Evolutionary conservation across 2,329 filamentous ascomycete genomes (phyloP), one percentile per base, ranked within the genome.

Genomic region (Colletotrichum agaves): DNA sequence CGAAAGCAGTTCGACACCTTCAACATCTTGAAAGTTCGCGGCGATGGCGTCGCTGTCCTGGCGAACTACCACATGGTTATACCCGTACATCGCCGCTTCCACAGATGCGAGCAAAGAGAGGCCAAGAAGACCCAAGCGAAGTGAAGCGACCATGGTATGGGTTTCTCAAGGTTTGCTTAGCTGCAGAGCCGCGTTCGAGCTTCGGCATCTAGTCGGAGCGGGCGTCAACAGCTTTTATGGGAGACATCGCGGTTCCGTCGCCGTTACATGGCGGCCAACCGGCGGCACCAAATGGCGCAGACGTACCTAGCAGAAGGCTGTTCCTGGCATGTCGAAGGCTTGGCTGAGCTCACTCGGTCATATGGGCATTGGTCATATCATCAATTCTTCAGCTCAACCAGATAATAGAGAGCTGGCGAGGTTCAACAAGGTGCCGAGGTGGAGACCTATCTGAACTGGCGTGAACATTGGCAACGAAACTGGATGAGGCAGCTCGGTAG

Each of bases 1-100:
- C 0, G 74, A 76, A 17, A 70, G 56, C 2, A 77, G 58, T 2
- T 76, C 50, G 0, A 76, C 46, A 15, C 61, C 61, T n/a, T 70
- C 59, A 4, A 70, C 41, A 13, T 63, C 66, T 12, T 57, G 41
- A 21, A 70, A 70, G 39, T 58, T 67, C 13, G 67, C 59, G 0
- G 69, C 69, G 21, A 69, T 60, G 4, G 35, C 57, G 5, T 69
- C 62, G 8, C 33, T 60, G 39, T 70, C 69, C 33, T 67, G 60
- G n/a, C 67, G 67, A 15, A 70, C 67, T 3, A 13, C 21, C 21
- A 63, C 69, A 12, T 67, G 55, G 59, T 69, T 70, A 59, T 69
- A 69, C 10, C 69, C 69, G 12, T 70, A 70, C 62, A 67, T 56
- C n/a, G 56, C 49, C 12, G 69, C 69, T 33, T 57, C 46, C 10